These are phyloP conservation scores for Cucumis cinereus DNA, from an alignment of 306 rosid species.

Conservation along the genomic window DNA sequence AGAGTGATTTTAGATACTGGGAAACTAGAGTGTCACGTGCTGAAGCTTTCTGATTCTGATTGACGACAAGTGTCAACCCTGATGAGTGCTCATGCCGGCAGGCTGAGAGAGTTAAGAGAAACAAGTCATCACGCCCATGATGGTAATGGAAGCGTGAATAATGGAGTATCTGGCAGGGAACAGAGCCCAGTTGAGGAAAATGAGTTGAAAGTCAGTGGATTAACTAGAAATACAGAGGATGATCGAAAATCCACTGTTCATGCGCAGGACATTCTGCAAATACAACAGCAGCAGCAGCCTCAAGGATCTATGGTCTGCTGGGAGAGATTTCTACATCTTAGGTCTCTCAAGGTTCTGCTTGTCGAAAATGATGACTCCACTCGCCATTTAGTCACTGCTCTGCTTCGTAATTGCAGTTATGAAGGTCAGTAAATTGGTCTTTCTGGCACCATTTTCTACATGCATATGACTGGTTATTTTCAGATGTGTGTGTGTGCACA, in stretches of 20 bases:
- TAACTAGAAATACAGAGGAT: conserved; percentile 29
- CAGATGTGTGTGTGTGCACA: too few relatives aligned
- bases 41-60: conserved; percentile 17
- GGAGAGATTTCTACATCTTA: conserved; percentile 79
- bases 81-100: conserved; percentile 41
- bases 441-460: background rate
- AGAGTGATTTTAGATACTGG: conserved; percentile 22
- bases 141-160: conserved; percentile 23
- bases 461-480: background rate
- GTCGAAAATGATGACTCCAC: conserved; percentile 84
- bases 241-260: conserved; percentile 26
- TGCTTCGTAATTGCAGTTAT: conserved; percentile 91
- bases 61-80: conserved; percentile 29
- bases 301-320: conserved; percentile 70
- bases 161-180: conserved; percentile 23
- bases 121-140: conserved; percentile 21
- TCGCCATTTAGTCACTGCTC: conserved; percentile 75
- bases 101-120: conserved; percentile 26
- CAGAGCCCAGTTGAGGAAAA: conserved; percentile 17
- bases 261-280: conserved; percentile 27
- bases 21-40: conserved; percentile 10
- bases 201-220: conserved; percentile 37
- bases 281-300: conserved; percentile 37
- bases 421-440: conserved; percentile 43
- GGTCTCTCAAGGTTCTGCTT: conserved; percentile 79